Conservation (phyloP, 805 yeast genomes). For the Metschnikowia hibisci region DNA sequence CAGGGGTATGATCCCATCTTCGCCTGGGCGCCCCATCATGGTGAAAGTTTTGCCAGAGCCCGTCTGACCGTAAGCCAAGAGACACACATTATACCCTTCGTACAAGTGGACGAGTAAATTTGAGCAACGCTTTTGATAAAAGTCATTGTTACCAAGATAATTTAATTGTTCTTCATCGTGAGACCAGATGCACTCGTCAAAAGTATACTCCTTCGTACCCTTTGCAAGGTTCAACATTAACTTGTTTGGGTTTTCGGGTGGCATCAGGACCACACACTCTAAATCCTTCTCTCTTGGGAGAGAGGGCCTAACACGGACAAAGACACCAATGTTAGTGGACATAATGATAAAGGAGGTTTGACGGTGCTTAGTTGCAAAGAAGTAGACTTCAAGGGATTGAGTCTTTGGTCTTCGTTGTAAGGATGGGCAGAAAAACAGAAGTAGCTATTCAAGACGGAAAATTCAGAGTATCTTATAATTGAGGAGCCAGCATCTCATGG, state of each 20-base stretch:
- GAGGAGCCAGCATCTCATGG: background rate
- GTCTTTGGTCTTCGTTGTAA: no score
- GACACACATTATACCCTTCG: slow-evolving; percentile 41
- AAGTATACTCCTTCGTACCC: slow-evolving; percentile 39
- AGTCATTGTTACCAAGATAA: slow-evolving; percentile 45
- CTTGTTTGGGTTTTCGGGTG: slow-evolving; percentile 19
- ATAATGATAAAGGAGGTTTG: background rate
- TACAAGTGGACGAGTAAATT: slow-evolving; percentile 54
- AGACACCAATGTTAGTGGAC: slow-evolving; percentile 37
- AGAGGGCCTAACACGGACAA: slow-evolving; percentile 52
- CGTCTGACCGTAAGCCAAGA: slow-evolving; percentile 43
- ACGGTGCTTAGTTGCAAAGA: no score
- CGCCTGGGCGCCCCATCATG: slow-evolving; percentile 38
- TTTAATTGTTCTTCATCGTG: slow-evolving; percentile 27
- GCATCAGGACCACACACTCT: slow-evolving; percentile 30
- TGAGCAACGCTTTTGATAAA: slow-evolving; percentile 54
- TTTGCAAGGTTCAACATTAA: slow-evolving; percentile 22
- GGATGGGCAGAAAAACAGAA: no score
- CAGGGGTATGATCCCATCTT: slow-evolving; percentile 36
- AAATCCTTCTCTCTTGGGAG: slow-evolving; percentile 26
- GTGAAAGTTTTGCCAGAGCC: slow-evolving; percentile 42
- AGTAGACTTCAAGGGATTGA: no score
- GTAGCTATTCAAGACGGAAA: no score
- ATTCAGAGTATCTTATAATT: background rate
- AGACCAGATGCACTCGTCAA: slow-evolving; percentile 54